These are phyloP conservation scores for Canariomyces notabilis DNA, from an alignment of 2,329 filamentous ascomycete genomes.

Conservation along the genomic window DNA sequence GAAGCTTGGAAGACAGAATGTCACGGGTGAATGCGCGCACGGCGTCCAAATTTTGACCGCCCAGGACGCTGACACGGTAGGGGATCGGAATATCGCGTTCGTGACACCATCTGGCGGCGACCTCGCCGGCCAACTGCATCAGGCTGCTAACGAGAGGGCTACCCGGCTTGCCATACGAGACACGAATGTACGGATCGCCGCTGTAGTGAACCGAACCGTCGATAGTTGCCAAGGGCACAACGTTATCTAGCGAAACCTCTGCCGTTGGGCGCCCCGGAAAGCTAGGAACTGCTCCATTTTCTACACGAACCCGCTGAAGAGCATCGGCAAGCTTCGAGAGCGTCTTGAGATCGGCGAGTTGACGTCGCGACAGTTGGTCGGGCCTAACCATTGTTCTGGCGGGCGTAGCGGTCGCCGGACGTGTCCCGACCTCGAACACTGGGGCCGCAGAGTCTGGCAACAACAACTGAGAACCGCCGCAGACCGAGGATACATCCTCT, in stretches of 20 bases:
- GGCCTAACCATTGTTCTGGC: slow-evolving; percentile 41
- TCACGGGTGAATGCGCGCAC: slow-evolving; percentile 36
- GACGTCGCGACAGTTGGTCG: slow-evolving; percentile 37
- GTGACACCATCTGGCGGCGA: slow-evolving; percentile 57
- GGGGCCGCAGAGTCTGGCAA: slow-evolving; percentile 23
- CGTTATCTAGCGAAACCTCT: slow-evolving; percentile 38
- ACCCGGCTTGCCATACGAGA: slow-evolving; percentile 31
- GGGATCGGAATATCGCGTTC: slow-evolving; percentile 54
- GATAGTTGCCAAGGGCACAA: slow-evolving; percentile 21
- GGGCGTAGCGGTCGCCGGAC: slow-evolving; percentile 16
- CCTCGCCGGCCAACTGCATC: slow-evolving; percentile 59
- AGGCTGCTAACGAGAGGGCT: slow-evolving; percentile 41
- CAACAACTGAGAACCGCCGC: slow-evolving; percentile 33
- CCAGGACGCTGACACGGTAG: slow-evolving; percentile 49
- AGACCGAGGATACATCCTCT: slow-evolving; percentile 42
- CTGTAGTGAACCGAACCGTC: slow-evolving; percentile 31
- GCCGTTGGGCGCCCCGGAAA: slow-evolving; percentile 42
- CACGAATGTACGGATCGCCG: slow-evolving; percentile 48
- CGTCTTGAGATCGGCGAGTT: slow-evolving; percentile 42
- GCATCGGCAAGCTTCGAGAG: slow-evolving; percentile 46
- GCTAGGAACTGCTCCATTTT: slow-evolving; percentile 45
- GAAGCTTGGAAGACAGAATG: slow-evolving; percentile 37
- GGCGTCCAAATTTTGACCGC: slow-evolving; percentile 32
- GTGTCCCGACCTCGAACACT: slow-evolving; percentile 33
- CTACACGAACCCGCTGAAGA: slow-evolving; percentile 38